These are phyloP conservation scores for Komagataella ulmi DNA, from an alignment of 805 yeast species.

Conservation along the genomic window DNA sequence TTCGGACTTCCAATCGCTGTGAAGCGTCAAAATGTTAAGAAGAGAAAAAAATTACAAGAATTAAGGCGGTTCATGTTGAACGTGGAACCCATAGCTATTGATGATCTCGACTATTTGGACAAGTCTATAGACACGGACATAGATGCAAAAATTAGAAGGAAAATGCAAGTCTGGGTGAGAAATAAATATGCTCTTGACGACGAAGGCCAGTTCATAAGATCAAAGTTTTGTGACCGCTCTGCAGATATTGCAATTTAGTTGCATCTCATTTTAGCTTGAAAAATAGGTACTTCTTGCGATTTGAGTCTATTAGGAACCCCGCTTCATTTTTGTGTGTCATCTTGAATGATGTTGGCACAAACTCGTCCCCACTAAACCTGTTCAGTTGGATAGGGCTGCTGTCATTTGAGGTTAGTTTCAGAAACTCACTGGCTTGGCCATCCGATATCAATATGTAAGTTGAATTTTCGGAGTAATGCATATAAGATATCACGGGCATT, in stretches of 20 bases:
- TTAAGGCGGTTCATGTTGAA: slow-evolving; percentile 6
- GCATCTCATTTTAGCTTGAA: slow-evolving; percentile 11
- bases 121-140: not conserved
- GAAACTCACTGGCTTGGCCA: not conserved
- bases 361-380: not conserved
- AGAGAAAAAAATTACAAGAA: slow-evolving; percentile 5
- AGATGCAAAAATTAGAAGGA: not conserved
- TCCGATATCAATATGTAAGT: not conserved
- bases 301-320: slow-evolving; percentile 27
- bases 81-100: slow-evolving; percentile 7
- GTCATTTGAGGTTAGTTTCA: not conserved
- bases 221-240: not conserved
- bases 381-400: not conserved
- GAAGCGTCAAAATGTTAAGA: slow-evolving; percentile 7
- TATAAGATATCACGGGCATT: not conserved
- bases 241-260: not conserved
- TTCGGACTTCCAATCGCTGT: slow-evolving; percentile 11
- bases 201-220: not conserved
- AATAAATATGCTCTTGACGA: not conserved
- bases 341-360: not conserved
- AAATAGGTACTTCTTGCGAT: slow-evolving; percentile 24
- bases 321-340: slow-evolving; percentile 3
- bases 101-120: slow-evolving; percentile 9
- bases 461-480: not conserved
- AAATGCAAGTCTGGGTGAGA: not conserved